Evolutionary conservation across 345 rosid genomes (phyloP).

Genomic region (Boechera retrofracta): DNA sequence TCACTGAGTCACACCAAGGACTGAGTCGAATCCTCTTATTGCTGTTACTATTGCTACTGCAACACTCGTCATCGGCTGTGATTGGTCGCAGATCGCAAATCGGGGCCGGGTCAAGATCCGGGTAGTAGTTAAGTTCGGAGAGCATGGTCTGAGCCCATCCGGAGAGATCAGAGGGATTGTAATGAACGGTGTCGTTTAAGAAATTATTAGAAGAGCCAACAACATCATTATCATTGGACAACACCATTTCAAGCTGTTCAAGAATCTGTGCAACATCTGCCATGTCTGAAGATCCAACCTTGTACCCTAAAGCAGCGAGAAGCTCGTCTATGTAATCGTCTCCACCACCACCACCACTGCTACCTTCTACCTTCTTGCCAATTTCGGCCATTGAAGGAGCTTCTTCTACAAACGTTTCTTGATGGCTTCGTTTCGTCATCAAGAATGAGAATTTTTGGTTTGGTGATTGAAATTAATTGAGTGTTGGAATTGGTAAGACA

Average conservation of each 20-base stretch:
- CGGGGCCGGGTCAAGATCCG: slow-evolving; percentile 26
- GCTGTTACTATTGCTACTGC: slow-evolving; percentile 18
- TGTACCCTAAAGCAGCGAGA: slow-evolving; percentile 78
- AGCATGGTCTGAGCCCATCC: slow-evolving; percentile 76
- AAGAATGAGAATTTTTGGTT: background rate
- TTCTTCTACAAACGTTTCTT: slow-evolving; percentile 39
- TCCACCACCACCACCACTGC: slow-evolving; percentile 51
- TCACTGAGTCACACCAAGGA: slow-evolving; percentile 12
- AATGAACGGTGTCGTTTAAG: too few species aligned
- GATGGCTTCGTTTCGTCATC: slow-evolving; percentile 62
- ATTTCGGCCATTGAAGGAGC: slow-evolving; percentile 36
- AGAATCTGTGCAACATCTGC: slow-evolving; percentile 83
- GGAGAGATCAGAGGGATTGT: too few species aligned
- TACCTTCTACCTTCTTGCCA: slow-evolving; percentile 38
- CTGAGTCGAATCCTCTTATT: slow-evolving; percentile 52
- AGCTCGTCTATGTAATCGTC: slow-evolving; percentile 80
- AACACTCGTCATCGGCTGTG: slow-evolving; percentile 42
- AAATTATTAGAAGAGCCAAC: slow-evolving; percentile 41
- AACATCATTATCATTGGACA: slow-evolving; percentile 71
- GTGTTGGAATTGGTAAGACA: slow-evolving; percentile 18
- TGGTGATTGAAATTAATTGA: background rate
- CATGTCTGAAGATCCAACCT: slow-evolving; percentile 82
- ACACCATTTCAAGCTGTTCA: slow-evolving; percentile 79
- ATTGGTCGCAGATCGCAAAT: slow-evolving; percentile 62
- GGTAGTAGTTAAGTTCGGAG: slow-evolving; percentile 55